phyloP scores from a whole-genome alignment of 2,329 filamentous ascomycete species.

The Emergomyces orientalis region DNA sequence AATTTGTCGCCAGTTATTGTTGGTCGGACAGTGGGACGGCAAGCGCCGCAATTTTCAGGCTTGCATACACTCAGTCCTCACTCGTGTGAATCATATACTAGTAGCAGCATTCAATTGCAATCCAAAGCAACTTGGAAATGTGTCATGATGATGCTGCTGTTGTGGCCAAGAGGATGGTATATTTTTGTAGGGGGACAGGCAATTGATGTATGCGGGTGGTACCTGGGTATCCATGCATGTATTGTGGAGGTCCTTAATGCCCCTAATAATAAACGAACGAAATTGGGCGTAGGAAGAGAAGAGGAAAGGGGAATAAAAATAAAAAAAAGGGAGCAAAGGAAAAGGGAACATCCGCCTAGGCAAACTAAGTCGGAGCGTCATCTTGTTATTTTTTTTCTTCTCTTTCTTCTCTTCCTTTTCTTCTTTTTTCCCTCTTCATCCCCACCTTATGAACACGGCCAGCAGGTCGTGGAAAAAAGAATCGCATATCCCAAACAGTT shows the following conservation, averaged over 20 bases:
- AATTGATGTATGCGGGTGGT: neutral
- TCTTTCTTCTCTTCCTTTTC: constrained; percentile 21
- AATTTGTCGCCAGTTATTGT: neutral
- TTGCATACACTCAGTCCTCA: neutral
- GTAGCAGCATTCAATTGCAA: neutral
- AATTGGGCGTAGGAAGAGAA: neutral
- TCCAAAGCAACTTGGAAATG: neutral
- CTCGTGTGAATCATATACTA: neutral
- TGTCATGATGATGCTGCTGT: neutral
- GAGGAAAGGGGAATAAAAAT: neutral
- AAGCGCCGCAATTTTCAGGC: neutral
- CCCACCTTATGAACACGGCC: constrained; percentile 27
- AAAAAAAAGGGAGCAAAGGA: neutral
- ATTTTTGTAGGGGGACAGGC: neutral
- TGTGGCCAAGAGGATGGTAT: neutral
- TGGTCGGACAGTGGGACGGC: neutral
- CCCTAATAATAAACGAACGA: neutral
- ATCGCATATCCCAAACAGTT: constrained; percentile 19
- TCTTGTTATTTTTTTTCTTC: constrained; percentile 15
- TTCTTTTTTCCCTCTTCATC: constrained; percentile 21
- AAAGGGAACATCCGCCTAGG: neutral
- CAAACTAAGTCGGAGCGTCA: neutral
- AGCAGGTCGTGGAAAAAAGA: constrained; percentile 30
- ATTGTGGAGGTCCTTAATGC: neutral
- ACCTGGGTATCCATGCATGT: too few relatives aligned